Conservation (phyloP, 768 basidiomycete species). For the Paxillus rubicundulus region DNA sequence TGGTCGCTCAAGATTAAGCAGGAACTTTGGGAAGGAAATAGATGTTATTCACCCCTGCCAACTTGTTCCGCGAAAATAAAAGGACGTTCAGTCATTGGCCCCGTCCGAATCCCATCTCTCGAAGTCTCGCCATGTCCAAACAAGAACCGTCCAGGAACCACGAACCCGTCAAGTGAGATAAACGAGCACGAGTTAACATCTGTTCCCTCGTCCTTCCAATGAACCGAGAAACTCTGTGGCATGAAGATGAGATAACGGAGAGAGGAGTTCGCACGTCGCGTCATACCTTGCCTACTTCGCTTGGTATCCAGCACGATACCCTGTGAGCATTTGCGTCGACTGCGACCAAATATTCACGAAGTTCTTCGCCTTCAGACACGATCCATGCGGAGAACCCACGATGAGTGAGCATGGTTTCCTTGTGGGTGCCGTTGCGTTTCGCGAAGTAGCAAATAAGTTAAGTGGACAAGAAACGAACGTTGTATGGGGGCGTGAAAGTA, state of each 20-base stretch:
- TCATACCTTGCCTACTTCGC: slow-evolving; percentile 54
- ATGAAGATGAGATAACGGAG: slow-evolving; percentile 4
- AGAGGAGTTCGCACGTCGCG: background rate
- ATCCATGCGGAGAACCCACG: slow-evolving; percentile 73
- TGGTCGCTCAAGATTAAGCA: background rate
- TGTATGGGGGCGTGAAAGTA: background rate
- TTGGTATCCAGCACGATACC: slow-evolving; percentile 69
- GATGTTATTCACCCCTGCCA: slow-evolving; percentile 34
- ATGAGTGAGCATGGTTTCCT: slow-evolving; percentile 45
- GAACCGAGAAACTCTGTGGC: slow-evolving; percentile 53
- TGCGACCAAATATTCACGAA: slow-evolving; percentile 57
- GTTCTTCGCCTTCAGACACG: slow-evolving; percentile 42
- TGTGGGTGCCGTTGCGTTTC: background rate
- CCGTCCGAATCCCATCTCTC: slow-evolving; percentile 54
- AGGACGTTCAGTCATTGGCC: slow-evolving; percentile 50
- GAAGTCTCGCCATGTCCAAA: slow-evolving; percentile 53
- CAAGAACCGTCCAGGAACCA: slow-evolving; percentile 62
- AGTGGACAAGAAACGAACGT: slow-evolving; percentile 3
- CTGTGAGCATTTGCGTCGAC: slow-evolving; percentile 42
- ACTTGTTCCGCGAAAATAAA: slow-evolving; percentile 53
- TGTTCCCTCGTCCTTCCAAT: slow-evolving; percentile 64
- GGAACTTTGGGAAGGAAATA: background rate
- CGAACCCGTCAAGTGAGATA: slow-evolving; percentile 62
- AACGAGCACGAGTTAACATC: slow-evolving; percentile 53
- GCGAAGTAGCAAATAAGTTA: slow-evolving; percentile 8